Evolutionary conservation across 2,329 filamentous ascomycete genomes (phyloP), one percentile per base, ranked within the genome.

Genomic region (Pseudogymnoascus sp.): DNA sequence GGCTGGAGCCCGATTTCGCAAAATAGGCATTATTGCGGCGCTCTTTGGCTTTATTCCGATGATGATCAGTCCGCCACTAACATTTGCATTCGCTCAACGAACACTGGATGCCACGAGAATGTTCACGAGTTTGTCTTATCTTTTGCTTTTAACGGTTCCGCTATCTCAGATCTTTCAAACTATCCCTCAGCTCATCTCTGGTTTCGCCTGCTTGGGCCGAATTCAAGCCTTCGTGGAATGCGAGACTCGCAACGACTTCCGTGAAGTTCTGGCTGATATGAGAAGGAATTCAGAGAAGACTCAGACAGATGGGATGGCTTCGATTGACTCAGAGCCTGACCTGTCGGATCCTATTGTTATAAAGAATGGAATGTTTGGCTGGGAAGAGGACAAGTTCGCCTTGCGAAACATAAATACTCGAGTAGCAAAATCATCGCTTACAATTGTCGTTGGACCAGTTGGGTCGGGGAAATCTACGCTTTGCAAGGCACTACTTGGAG

Each of bases 401-500:
- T 63, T 73, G 60, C 61, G 43, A 21, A 61, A 69, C 45, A 43
- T 64, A 1, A 69, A 70, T 62, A 62, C 61, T 45, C 25, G 5
- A 25, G 39, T 71, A 7, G 41, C 65, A 10, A 67, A 61, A 31
- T 65, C 65, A 6, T 67, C 64, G 13, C 66, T 75, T 39, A 73
- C 71, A 23, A 65, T 73, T n/a, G 65, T 60, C 13, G 65, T 73
- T 8, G 73, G 72, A 16, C 66, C 72, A 7, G 68, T 73, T 61
- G 71, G 67, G 10, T 69, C 65, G 1, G 75, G 75, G 2, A 77
- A 77, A 64, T 73, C 73, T 3, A 76, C 73, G 0, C 65, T 77
- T 4, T 71, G 69, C 60, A 73, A 73, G 54, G 70, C 72, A 6
- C 31, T 77, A 6, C 69, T 77, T 10, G 73, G 73, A 0, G 74